Base-by-base conservation (phyloP, 495 filamentous ascomycete genomes). In the Rostrohypoxylon terebratum region DNA sequence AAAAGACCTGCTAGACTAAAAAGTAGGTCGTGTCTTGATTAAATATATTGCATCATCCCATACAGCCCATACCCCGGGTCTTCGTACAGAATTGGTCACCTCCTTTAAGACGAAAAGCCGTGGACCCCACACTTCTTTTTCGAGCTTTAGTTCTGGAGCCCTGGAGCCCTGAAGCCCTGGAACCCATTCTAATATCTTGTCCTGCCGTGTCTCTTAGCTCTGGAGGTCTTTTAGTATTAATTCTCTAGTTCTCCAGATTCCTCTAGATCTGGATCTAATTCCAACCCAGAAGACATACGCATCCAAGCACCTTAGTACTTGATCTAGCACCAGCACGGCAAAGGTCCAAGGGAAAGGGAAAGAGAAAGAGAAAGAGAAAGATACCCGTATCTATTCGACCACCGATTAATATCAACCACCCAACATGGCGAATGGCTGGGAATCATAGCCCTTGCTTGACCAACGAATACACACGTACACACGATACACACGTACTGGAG, bases 31-130 rank as follows among this genome's bases (percentile, higher is more conserved):
- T 48, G 61, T 47, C 60, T 55, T 53, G 67, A 59, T 69, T 69
- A 69, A 50, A 67, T 67, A 72, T 72, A 67, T 72, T 72, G 69
- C 69, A 72, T 72, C 69, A 67, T 51, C 59, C 59, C 54, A 28
- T 31, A 45, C 69, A 67, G 42, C 59, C 59, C 54, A 28, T 31
- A 45, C 34, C 23, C 13, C 3, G 21, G 14, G 42, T n/a, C 45
- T 45, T 14, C 18, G 9, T 53, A 60, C 47, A 18, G 47, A 68
- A 34, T 64, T 21, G 59, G 59, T 62, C 59, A 50, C 20, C 50
- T 55, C 40, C 36, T 57, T 59, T 59, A 57, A 57, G 10, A 40
- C 23, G 38, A 25, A 21, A 42, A 5, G 3, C 36, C 38, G 42
- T 55, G 44, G 48, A 54, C 47, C 63, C 68, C 68, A 66, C 68